Conservation (phyloP, 1,284 basidiomycete species). For the Rhodotorula sp. region DNA sequence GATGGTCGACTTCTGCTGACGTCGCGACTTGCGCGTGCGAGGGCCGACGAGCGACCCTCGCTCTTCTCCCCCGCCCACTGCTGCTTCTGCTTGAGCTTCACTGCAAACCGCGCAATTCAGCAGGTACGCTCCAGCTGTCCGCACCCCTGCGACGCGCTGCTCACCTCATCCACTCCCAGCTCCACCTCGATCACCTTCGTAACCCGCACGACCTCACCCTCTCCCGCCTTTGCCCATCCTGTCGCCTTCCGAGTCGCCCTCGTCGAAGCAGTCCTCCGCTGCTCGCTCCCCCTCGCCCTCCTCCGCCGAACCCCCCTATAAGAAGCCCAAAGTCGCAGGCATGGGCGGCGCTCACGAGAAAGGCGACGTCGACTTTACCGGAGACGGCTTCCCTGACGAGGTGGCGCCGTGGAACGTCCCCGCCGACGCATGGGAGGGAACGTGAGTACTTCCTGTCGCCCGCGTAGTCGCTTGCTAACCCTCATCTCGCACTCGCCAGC, state of each 20-base stretch:
- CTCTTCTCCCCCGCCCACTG: no score
- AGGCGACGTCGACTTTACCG: slow-evolving; percentile 7
- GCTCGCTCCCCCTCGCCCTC: not conserved
- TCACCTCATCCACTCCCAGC: not conserved
- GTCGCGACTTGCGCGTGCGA: no score
- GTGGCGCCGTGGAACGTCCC: not conserved
- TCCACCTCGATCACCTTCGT: not conserved
- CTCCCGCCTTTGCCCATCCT: not conserved
- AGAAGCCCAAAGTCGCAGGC: not conserved
- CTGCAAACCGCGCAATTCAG: no score
- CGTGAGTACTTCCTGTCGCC: not conserved
- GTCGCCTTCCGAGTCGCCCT: not conserved
- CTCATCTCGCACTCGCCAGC: not conserved
- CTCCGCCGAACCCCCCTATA: not conserved
- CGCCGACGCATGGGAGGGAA: not conserved
- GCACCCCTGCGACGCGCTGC: not conserved
- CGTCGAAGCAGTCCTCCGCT: not conserved
- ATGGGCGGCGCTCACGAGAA: slow-evolving; percentile 21
- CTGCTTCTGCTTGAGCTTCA: not conserved
- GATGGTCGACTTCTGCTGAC: no score
- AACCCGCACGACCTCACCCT: not conserved
- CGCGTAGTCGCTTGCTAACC: not conserved
- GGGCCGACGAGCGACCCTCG: no score
- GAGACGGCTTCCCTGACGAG: slow-evolving; percentile 17
- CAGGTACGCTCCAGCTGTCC: not conserved